phyloP scores from a whole-genome alignment of 1,284 basidiomycete species.

The Apiotrichum porosum region DNA sequence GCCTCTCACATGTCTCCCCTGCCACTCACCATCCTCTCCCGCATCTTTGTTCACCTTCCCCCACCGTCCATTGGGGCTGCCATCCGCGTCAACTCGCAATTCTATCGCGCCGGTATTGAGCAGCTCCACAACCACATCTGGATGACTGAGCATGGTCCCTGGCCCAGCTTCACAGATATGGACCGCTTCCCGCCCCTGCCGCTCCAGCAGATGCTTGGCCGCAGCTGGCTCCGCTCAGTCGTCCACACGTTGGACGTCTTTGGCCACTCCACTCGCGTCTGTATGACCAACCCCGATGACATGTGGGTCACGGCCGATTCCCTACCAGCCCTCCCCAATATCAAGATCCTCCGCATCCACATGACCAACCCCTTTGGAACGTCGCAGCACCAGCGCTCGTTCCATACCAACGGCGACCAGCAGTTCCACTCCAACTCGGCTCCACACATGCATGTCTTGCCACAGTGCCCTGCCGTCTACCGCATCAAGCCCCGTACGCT shows the following conservation, averaged over 20 bases:
- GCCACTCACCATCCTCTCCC: not conserved
- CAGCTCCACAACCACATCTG: not conserved
- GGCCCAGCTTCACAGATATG: not conserved
- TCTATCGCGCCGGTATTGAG: not conserved
- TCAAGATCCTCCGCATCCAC: constrained; percentile 2
- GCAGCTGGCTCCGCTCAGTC: not conserved
- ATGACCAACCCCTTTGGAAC: not conserved
- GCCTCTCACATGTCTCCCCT: not conserved
- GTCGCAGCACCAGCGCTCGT: not conserved
- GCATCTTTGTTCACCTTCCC: not conserved
- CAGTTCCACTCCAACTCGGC: too few species aligned
- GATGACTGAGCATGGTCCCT: not conserved
- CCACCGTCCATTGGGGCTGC: not conserved
- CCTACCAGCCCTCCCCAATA: not conserved
- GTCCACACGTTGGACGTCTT: constrained; percentile 3
- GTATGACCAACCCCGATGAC: not conserved
- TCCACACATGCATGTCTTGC: not conserved
- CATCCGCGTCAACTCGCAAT: not conserved
- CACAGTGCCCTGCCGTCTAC: constrained; percentile 3
- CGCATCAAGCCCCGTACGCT: constrained; percentile 1
- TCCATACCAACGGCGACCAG: constrained; percentile 1
- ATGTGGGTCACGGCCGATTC: not conserved
- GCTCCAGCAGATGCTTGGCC: not conserved
- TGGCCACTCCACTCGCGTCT: not conserved
- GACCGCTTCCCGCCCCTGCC: not conserved